Evolutionary conservation across 2,329 filamentous ascomycete genomes (phyloP).

Genomic region (Mycosphaerelloides madeirae): DNA sequence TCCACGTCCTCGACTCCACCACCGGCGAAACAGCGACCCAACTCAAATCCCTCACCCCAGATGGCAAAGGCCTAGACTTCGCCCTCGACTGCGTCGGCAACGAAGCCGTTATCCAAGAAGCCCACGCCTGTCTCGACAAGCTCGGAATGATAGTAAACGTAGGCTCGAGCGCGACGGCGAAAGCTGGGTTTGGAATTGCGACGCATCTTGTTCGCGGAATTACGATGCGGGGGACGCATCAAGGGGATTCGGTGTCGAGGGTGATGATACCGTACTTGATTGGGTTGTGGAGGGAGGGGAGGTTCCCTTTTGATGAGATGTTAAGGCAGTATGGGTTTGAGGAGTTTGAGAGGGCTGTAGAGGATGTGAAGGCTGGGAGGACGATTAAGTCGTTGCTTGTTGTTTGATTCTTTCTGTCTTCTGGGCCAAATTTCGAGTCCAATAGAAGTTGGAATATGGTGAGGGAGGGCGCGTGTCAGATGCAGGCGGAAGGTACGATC

Average conservation of each 20-base stretch:
- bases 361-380: constrained; percentile 15
- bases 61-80: constrained; percentile 16
- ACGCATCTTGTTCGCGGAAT: constrained; percentile 17
- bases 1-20: constrained; percentile 10
- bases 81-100: constrained; percentile 21
- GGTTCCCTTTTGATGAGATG: constrained; percentile 19
- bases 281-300: constrained; percentile 15
- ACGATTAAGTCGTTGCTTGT: constrained; percentile 23
- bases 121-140: constrained; percentile 16
- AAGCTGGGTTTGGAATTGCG: constrained; percentile 8
- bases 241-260: constrained; percentile 20
- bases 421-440: neutral
- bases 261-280: constrained; percentile 21
- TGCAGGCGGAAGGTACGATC: too few species aligned
- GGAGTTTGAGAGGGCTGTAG: constrained; percentile 16
- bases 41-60: constrained; percentile 12
- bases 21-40: constrained; percentile 8
- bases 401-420: too few species aligned
- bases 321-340: constrained; percentile 17
- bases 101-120: constrained; percentile 13
- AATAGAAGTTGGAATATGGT: neutral
- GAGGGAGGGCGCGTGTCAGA: too few species aligned
- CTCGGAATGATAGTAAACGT: constrained; percentile 19
- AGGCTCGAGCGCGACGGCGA: constrained; percentile 17
- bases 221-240: constrained; percentile 21